Evolutionary conservation across 768 basidiomycete species (phyloP), one percentile per base, ranked within the genome.

Genomic region (Russula brevipes): DNA sequence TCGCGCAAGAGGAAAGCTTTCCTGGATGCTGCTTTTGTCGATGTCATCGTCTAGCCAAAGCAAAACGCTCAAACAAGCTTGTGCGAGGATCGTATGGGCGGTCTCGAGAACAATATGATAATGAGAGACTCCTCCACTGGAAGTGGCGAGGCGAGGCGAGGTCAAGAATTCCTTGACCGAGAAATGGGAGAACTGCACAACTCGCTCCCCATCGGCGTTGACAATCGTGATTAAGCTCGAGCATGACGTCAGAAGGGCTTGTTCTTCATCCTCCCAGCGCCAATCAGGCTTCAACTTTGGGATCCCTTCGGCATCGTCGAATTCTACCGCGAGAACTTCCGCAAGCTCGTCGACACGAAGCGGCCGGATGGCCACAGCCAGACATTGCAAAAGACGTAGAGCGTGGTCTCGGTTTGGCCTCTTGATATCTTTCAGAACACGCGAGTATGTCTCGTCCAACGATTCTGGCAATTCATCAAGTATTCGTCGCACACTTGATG

Each of bases 321-420:
- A 45, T 35, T 60, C 59, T 17, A 50, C 19, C 10, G 53, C 59
- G 6, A 60, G 59, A 16, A 60, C 36, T n/a, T 60, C 59, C 19
- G 59, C 42, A 4, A 54, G 51, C 19, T 60, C 59, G 14, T 52
- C 39, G 1, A 59, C 42, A 11, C 12, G 16, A 36, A 59, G 59
- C 12, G 59, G 59, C 3, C 59, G 51, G 35, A 54, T 17, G 8
- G 59, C 42, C 3, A 53, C 50, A 10, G 30, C 35, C 35, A 60
- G 59, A 10, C 60, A 61, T 19, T 61, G 42, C 7, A 61, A 36
- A 11, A 61, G 19, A n/a, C 51, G 52, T 4, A 9, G 60, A 31
- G 60, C 60, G 9, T 36, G 36, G 5, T 31, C 35, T 30, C 19
- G 17, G 6, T 45, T 30, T 8, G 42, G 17, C 17, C 38, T 45